These are phyloP conservation scores for Mycena capillaripes DNA, from an alignment of 768 basidiomycete species.

Conservation along the genomic window DNA sequence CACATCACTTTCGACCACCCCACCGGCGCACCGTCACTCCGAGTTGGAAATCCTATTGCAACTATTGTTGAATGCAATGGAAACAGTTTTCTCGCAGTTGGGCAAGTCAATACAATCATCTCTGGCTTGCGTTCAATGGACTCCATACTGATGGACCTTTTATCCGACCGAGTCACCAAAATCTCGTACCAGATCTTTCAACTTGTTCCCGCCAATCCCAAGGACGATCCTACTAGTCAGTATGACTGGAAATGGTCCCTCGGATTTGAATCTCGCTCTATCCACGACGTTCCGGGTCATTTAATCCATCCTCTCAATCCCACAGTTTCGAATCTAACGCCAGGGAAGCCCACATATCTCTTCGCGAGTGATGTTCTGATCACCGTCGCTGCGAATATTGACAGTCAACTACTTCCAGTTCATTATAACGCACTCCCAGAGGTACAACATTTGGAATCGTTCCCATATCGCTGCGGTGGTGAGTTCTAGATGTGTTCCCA, in stretches of 20 bases:
- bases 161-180: background rate
- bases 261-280: background rate
- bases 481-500: background rate
- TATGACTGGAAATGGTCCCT: slow-evolving; percentile 20
- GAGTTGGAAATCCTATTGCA: slow-evolving; percentile 15
- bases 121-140: background rate
- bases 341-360: slow-evolving; percentile 5
- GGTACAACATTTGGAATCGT: background rate
- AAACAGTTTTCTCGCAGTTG: background rate
- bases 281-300: background rate
- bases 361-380: slow-evolving; percentile 4
- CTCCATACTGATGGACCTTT: background rate
- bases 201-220: background rate
- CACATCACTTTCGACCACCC: background rate
- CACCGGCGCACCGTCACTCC: slow-evolving; percentile 3
- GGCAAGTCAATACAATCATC: slow-evolving; percentile 3
- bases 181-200: slow-evolving; percentile 13
- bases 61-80: slow-evolving; percentile 1
- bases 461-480: slow-evolving; percentile 4
- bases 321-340: slow-evolving; percentile 5
- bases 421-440: background rate
- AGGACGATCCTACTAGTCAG: background rate
- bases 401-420: background rate
- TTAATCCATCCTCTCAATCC: slow-evolving; percentile 17
- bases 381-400: background rate